These are phyloP conservation scores for Rhodotorula babjevae DNA, from an alignment of 768 basidiomycete species.

Conservation along the genomic window DNA sequence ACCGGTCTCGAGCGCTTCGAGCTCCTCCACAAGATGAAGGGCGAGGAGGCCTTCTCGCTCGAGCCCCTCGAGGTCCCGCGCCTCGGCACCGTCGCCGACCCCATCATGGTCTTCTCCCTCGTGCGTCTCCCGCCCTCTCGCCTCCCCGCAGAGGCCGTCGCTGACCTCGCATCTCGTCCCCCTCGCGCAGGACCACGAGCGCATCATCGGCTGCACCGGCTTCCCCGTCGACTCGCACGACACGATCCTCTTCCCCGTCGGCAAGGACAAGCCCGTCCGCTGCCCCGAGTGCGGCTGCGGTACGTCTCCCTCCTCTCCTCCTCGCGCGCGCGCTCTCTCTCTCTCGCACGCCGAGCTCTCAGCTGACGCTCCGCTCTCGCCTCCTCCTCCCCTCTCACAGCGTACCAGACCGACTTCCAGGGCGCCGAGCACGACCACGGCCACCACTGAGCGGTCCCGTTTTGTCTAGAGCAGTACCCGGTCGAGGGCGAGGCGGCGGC, in stretches of 20 bases:
- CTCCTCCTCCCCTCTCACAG: not conserved
- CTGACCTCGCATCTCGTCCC: not conserved
- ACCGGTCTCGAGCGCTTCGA: constrained; percentile 97
- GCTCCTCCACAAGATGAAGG: constrained; percentile 79
- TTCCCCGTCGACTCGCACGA: constrained; percentile 93
- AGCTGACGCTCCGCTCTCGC: not conserved
- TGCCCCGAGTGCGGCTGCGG: constrained; percentile 80
- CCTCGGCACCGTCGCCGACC: constrained; percentile 79
- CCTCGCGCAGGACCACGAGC: constrained; percentile 48
- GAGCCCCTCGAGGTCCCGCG: constrained; percentile 76
- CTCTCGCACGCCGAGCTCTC: not conserved
- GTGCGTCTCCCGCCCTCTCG: constrained; percentile 56
- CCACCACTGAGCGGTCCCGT: constrained; percentile 45
- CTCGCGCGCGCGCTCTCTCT: not conserved
- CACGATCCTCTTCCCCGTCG: constrained; percentile 52
- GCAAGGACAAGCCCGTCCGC: constrained; percentile 57
- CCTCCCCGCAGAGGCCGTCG: not conserved
- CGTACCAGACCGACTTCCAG: constrained; percentile 67
- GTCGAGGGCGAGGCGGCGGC: too few relatives aligned
- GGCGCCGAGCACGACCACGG: constrained; percentile 55
- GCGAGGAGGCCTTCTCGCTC: constrained; percentile 83
- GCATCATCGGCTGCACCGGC: constrained; percentile 86
- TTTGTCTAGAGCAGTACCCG: not conserved
- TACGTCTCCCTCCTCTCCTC: constrained; percentile 5
- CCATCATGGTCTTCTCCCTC: constrained; percentile 77